phyloP scores from a whole-genome alignment of 768 basidiomycete genomes.

The Calocera cornea region DNA sequence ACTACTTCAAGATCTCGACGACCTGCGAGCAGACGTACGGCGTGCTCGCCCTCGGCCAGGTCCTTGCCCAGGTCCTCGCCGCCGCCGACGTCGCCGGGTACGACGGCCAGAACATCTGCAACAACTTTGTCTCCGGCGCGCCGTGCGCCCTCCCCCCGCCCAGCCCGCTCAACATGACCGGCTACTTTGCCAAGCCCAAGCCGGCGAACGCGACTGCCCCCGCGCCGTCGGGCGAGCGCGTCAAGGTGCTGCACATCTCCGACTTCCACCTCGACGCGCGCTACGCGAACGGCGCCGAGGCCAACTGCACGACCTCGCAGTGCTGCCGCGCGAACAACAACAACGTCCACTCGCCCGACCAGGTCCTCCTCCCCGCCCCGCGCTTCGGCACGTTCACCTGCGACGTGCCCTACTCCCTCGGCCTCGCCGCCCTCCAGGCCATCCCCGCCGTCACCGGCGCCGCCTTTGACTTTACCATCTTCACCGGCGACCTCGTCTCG shows the following conservation, averaged over 20 bases:
- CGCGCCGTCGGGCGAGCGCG: constrained; percentile 46
- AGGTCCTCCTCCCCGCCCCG: constrained; percentile 44
- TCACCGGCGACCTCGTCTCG: constrained; percentile 60
- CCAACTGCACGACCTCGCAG: constrained; percentile 50
- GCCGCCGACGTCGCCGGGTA: constrained; percentile 58
- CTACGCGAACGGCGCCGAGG: constrained; percentile 55
- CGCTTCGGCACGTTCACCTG: constrained; percentile 54
- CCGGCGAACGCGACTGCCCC: constrained; percentile 44
- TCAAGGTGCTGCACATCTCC: constrained; percentile 65
- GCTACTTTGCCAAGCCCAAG: constrained; percentile 68
- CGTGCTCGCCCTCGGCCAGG: constrained; percentile 37
- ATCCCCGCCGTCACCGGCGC: constrained; percentile 54
- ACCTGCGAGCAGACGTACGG: constrained; percentile 40
- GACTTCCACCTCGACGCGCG: constrained; percentile 67
- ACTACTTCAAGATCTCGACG: constrained; percentile 39
- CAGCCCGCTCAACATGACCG: constrained; percentile 45
- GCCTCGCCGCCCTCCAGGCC: constrained; percentile 44
- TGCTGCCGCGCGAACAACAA: constrained; percentile 46
- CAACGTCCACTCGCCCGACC: constrained; percentile 34
- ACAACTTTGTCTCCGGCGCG: constrained; percentile 38
- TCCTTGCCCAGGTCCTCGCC: constrained; percentile 57
- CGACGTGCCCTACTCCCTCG: constrained; percentile 52
- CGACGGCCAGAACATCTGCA: constrained; percentile 48
- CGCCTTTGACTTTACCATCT: constrained; percentile 53
- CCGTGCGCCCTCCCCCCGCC: constrained; percentile 46